Evolutionary conservation across 306 rosid species (phyloP).

Genomic region (Castanospermum australe): DNA sequence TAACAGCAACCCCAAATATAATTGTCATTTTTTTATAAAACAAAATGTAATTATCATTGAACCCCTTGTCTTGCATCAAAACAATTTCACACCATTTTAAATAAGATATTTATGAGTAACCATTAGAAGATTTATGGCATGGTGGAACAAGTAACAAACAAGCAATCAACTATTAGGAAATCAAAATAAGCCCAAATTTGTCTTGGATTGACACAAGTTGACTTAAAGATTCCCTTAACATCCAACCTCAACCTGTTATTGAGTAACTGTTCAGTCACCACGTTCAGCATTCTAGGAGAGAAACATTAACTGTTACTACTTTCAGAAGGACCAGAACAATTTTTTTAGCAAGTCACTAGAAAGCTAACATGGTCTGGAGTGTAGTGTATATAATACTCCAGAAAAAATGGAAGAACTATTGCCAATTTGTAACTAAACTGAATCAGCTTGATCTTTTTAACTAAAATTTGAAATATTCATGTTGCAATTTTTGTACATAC

Average conservation of each 20-base stretch:
- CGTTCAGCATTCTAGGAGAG: neutral
- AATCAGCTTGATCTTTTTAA: conserved; percentile 12
- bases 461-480: neutral
- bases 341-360: neutral
- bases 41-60: neutral
- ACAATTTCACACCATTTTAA: neutral
- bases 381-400: neutral
- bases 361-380: conserved; percentile 3
- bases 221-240: conserved; percentile 5
- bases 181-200: neutral
- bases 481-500: neutral
- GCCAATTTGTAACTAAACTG: conserved; percentile 8
- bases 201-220: conserved; percentile 22
- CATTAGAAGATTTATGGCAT: neutral
- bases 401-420: neutral
- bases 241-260: neutral
- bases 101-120: neutral
- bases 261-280: neutral
- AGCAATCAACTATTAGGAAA: neutral
- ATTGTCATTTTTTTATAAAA: too few relatives aligned
- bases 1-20: neutral
- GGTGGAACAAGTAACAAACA: neutral
- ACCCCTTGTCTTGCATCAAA: neutral
- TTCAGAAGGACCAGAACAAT: neutral
- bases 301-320: conserved; percentile 10